phyloP scores from a whole-genome alignment of 768 basidiomycete species.

The Lyophyllum shimeji region DNA sequence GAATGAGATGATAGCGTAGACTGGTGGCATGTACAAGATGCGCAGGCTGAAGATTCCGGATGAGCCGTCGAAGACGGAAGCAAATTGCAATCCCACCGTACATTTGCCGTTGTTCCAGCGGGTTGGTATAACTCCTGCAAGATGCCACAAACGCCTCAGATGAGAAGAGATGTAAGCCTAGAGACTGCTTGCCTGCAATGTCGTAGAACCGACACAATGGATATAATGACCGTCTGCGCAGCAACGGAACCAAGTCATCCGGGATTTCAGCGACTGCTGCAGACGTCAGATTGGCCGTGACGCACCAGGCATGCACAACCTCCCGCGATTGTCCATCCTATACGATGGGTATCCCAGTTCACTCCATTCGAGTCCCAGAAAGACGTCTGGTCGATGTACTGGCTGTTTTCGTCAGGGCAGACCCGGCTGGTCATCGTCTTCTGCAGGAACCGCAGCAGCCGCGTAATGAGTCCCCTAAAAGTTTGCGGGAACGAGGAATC shows the following conservation, averaged over 20 bases:
- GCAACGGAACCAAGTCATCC: neutral
- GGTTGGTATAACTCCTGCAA: conserved; percentile 69
- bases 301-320: conserved; percentile 54
- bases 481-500: no score
- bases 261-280: neutral
- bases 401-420: conserved; percentile 53
- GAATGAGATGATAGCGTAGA: conserved; percentile 83
- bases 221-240: conserved; percentile 59
- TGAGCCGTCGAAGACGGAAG: neutral
- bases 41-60: conserved; percentile 49
- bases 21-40: conserved; percentile 80
- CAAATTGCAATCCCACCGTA: conserved; percentile 30
- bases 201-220: conserved; percentile 49
- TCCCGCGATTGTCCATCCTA: conserved; percentile 76
- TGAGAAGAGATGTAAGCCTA: neutral
- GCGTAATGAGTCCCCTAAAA: no score
- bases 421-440: conserved; percentile 6
- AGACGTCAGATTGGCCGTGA: conserved; percentile 1
- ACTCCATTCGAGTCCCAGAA: conserved; percentile 59
- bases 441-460: no score
- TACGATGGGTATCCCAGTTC: conserved; percentile 62
- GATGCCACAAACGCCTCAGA: neutral
- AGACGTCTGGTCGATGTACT: conserved; percentile 51
- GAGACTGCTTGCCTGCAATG: conserved; percentile 62
- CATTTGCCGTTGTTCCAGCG: conserved; percentile 79